Evolutionary conservation across 139 green algal genomes (phyloP).

Genomic region (Picocystis salinarum): DNA sequence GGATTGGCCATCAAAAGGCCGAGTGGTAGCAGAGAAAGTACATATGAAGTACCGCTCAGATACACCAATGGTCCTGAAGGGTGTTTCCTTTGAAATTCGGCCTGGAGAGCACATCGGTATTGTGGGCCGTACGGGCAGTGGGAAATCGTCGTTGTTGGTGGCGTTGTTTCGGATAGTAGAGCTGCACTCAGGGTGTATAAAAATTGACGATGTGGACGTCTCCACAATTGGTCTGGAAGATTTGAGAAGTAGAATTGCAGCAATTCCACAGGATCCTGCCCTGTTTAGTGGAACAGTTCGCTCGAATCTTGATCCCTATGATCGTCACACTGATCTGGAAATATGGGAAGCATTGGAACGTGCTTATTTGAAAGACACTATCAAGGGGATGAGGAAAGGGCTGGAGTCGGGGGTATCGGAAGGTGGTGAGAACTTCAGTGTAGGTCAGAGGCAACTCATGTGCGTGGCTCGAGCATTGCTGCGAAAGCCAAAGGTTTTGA

Average conservation of each 20-base stretch:
- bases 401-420: constrained; percentile 43
- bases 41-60: no score
- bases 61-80: neutral
- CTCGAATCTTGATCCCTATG: constrained; percentile 84
- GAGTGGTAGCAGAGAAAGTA: no score
- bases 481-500: constrained; percentile 43
- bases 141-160: constrained; percentile 68
- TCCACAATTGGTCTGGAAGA: constrained; percentile 37
- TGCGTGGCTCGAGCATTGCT: constrained; percentile 76
- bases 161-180: constrained; percentile 66
- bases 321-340: constrained; percentile 30
- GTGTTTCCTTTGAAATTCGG: constrained; percentile 1
- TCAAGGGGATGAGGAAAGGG: constrained; percentile 13
- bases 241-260: constrained; percentile 42
- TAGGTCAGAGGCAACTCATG: constrained; percentile 80
- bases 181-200: constrained; percentile 44
- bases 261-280: constrained; percentile 82
- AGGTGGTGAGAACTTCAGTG: constrained; percentile 59
- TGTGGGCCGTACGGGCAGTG: constrained; percentile 64
- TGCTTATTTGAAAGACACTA: constrained; percentile 39
- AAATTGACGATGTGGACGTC: constrained; percentile 75
- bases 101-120: constrained; percentile 48
- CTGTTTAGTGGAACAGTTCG: constrained; percentile 81
- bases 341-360: constrained; percentile 53
- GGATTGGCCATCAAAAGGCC: constrained; percentile 10